Evolutionary conservation across 2,329 filamentous ascomycete species (phyloP), one percentile per base, ranked within the genome.

Genomic region (Fusarium sp.): DNA sequence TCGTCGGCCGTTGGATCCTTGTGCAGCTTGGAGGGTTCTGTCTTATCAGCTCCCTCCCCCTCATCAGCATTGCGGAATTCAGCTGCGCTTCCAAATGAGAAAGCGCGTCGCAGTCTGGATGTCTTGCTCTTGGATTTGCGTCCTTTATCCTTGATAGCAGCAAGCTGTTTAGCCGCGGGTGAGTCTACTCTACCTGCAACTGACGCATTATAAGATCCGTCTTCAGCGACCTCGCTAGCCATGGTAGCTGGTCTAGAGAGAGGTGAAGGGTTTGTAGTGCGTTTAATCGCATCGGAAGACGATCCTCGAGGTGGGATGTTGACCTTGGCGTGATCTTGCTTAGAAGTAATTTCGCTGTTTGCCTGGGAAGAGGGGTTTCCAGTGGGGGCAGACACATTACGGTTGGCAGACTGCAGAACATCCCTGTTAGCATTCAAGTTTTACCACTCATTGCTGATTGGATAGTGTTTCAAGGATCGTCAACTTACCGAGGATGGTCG

Each of bases 41-140:
- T 56, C 55, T 81, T 81, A 31, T 76, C 74, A 41, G 51, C 68
- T 35, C 75, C 76, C 48, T 85, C 90, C 54, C 63, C 70, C 13
- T 92, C 91, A 17, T 91, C 91, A 18, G 91, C 93, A 79, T 93
- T 93, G 72, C 93, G 90, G 54, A 99, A 90, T 80, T 99, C 96
- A 14, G 96, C 94, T 47, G 95, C 94, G 81, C 96, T 98, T 56
- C 96, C 95, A 83, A 99, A 99, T 0, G 96, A 99, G 79, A 99
- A 98, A 0, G 96, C 96, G 77, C 96, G 90, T 63, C 96, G 91
- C 68, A 99, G 86, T 75, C 95, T 89, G 24, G 93, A 95, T 5
- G 93, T 94, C 84, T 98, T 98, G 84, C 92, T 94, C 80, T 94
- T 95, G 73, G 91, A 89, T 80, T 90, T 93, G 35, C 86, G 86